phyloP scores from a whole-genome alignment of 306 rosid species.

The Alnus rubra region DNA sequence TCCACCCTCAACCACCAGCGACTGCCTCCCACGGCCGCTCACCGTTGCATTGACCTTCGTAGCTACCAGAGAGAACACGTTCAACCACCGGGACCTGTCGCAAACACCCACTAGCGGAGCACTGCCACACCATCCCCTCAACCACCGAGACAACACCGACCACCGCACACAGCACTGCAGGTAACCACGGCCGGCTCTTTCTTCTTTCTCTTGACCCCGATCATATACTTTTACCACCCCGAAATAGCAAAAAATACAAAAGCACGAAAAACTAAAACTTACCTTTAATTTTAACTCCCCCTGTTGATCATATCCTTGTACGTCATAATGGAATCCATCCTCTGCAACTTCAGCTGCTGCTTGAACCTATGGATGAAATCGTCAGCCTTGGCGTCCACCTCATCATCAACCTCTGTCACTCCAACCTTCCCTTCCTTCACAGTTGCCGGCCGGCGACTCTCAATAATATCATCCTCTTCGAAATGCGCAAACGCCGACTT shows the following conservation, averaged over 20 bases:
- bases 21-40: too few species aligned
- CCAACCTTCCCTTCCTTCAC: conserved; percentile 45
- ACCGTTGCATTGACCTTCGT: too few species aligned
- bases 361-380: conserved; percentile 87
- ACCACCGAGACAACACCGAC: too few species aligned
- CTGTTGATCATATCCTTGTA: conserved; percentile 55
- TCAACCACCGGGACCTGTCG: too few species aligned
- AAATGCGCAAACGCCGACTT: conserved; percentile 66
- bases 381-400: conserved; percentile 78
- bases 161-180: too few species aligned
- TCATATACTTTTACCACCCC: conserved; percentile 4
- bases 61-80: too few species aligned
- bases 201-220: too few species aligned
- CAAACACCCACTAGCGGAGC: too few species aligned
- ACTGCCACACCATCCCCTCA: too few species aligned
- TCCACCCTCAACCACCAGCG: too few species aligned
- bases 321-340: conserved; percentile 66
- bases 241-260: conserved; percentile 25
- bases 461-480: conserved; percentile 57
- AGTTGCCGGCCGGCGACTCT: conserved; percentile 69
- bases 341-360: conserved; percentile 76
- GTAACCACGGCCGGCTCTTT: too few species aligned
- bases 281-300: conserved; percentile 27
- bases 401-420: conserved; percentile 40
- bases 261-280: background rate